phyloP scores from a whole-genome alignment of 2,329 filamentous ascomycete species.

The Cladosporium velox region DNA sequence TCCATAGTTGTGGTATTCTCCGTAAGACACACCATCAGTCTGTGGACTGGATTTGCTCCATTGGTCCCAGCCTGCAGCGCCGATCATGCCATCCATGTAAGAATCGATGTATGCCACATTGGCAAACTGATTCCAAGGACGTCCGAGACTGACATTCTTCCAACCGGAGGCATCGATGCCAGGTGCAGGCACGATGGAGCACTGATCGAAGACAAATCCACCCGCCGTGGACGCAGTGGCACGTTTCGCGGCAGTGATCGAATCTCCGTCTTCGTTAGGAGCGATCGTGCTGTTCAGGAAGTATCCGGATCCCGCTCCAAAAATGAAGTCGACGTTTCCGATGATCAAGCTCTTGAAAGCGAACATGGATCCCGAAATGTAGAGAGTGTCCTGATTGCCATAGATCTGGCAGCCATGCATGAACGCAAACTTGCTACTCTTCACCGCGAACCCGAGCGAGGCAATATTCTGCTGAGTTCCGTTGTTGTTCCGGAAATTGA shows the following conservation, averaged over 20 bases:
- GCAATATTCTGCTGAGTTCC: constrained; percentile 43
- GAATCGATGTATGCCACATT: constrained; percentile 28
- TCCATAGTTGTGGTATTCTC: constrained; percentile 43
- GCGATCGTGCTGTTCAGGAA: constrained; percentile 45
- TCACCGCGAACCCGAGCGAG: constrained; percentile 44
- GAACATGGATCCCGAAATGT: constrained; percentile 43
- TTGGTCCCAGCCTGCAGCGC: constrained; percentile 33
- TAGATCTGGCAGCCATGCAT: constrained; percentile 42
- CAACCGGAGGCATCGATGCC: constrained; percentile 33
- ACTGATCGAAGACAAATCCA: constrained; percentile 44
- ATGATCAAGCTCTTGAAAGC: constrained; percentile 45
- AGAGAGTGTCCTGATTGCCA: constrained; percentile 44
- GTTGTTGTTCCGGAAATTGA: constrained; percentile 45
- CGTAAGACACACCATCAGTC: constrained; percentile 34
- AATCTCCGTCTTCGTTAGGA: constrained; percentile 40
- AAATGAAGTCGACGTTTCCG: constrained; percentile 48
- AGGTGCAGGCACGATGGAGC: constrained; percentile 35
- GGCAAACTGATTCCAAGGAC: constrained; percentile 31
- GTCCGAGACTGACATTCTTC: constrained; percentile 30
- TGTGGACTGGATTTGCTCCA: constrained; percentile 36
- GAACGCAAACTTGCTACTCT: constrained; percentile 45
- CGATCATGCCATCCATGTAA: constrained; percentile 27
- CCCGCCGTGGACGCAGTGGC: constrained; percentile 41
- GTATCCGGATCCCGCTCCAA: constrained; percentile 48
- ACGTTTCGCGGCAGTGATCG: constrained; percentile 45